phyloP scores from a whole-genome alignment of 2,329 filamentous ascomycete genomes.

The Diaporthe caulivora region DNA sequence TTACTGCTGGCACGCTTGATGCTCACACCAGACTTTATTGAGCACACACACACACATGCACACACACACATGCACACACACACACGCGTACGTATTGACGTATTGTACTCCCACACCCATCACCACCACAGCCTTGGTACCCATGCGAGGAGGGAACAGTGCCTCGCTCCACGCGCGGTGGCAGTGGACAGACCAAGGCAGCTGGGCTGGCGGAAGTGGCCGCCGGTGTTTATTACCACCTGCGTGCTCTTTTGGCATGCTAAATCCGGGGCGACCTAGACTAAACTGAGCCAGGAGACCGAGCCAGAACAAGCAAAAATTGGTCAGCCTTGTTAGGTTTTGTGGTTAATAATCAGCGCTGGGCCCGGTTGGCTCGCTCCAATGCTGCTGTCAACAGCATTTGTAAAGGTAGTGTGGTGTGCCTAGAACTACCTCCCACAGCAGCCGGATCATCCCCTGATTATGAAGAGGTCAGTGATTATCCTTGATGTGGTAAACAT shows the following conservation, averaged over 20 bases:
- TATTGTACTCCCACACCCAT: no score
- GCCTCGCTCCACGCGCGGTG: constrained; percentile 14
- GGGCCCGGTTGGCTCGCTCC: background rate
- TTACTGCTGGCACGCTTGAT: constrained; percentile 4
- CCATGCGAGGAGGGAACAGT: background rate
- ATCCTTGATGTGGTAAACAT: no score
- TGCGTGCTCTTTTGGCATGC: background rate
- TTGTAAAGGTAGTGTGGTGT: background rate
- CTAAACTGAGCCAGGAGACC: constrained; percentile 19
- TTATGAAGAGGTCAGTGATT: background rate
- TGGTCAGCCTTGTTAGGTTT: constrained; percentile 25
- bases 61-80: background rate
- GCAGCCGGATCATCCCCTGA: background rate
- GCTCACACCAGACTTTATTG: background rate
- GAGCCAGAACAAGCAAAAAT: constrained; percentile 9
- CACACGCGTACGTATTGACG: background rate
- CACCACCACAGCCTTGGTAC: background rate
- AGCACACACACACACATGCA: background rate
- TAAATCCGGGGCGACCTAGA: constrained; percentile 5
- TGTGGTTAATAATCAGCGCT: background rate
- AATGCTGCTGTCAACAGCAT: constrained; percentile 19
- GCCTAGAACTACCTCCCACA: background rate
- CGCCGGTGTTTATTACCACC: constrained; percentile 7
- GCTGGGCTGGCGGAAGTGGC: constrained; percentile 5
- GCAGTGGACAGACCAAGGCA: constrained; percentile 12